Percentiles rank a stretch among this genome's conserved stretches.
Evolutionary conservation across 371 early-diverging fungal genomes (phyloP).

Genomic region (Amoeboaphelidium protococcarum): DNA sequence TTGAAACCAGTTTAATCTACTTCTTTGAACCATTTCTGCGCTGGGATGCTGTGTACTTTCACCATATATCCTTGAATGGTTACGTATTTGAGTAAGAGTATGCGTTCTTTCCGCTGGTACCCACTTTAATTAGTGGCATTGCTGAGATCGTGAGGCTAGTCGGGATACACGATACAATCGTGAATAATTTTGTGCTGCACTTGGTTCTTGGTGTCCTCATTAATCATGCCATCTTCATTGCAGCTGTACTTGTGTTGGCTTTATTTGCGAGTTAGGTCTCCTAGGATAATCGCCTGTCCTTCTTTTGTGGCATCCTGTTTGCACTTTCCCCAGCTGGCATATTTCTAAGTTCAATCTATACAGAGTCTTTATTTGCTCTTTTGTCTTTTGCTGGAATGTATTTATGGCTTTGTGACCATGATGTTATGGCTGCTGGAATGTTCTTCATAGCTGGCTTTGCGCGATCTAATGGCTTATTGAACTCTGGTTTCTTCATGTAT

Average conservation of each 20-base stretch:
- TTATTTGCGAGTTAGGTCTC: slow-evolving; percentile 13
- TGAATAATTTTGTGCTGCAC: not conserved
- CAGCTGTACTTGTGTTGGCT: slow-evolving; percentile 42
- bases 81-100: slow-evolving; percentile 67
- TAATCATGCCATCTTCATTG: slow-evolving; percentile 41
- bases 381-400: slow-evolving; percentile 52
- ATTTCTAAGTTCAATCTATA: slow-evolving; percentile 69
- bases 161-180: not conserved
- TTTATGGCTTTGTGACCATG: slow-evolving; percentile 14
- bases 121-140: slow-evolving; percentile 24
- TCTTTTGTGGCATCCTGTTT: slow-evolving; percentile 31
- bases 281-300: not conserved
- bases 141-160: slow-evolving; percentile 18
- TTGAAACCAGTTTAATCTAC: no score
- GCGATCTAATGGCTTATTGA: slow-evolving; percentile 55
- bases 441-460: slow-evolving; percentile 31
- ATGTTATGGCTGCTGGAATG: slow-evolving; percentile 23
- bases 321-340: slow-evolving; percentile 43
- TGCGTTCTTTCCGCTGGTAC: slow-evolving; percentile 75
- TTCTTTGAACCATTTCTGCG: no score
- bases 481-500: slow-evolving; percentile 51
- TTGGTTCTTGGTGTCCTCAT: slow-evolving; percentile 35
- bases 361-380: slow-evolving; percentile 60
- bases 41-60: slow-evolving; percentile 81
- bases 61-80: slow-evolving; percentile 45